Evolutionary conservation across 352 stramenopile genomes (phyloP).

Genomic region (Thraustotheca clavata): DNA sequence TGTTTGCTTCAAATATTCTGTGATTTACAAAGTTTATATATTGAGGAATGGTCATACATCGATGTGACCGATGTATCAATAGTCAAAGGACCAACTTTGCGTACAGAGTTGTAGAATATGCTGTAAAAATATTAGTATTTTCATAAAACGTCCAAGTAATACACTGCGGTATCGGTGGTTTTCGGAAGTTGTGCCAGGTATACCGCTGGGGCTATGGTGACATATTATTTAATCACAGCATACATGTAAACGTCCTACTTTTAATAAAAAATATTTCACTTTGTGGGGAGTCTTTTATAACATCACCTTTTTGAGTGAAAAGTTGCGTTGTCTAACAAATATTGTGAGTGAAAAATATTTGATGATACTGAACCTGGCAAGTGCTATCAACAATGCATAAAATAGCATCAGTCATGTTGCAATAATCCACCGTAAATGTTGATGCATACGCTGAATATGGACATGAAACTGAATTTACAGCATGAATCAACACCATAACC

Average conservation of each 20-base stretch:
- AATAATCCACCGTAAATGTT: conserved; percentile 7
- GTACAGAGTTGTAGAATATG: conserved; percentile 1
- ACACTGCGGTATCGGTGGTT: conserved; percentile 6
- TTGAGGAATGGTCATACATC: neutral
- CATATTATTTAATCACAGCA: neutral
- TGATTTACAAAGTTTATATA: neutral
- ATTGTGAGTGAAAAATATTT: neutral
- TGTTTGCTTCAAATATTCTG: conserved; percentile 15
- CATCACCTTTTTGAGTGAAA: neutral
- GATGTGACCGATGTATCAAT: neutral
- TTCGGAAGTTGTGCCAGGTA: neutral
- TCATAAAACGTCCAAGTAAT: neutral
- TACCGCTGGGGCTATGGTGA: neutral
- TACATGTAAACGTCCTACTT: neutral
- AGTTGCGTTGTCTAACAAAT: neutral
- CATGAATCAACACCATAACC: no score
- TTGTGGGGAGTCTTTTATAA: conserved; percentile 6
- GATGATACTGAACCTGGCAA: neutral
- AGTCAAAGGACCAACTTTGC: conserved; percentile 5
- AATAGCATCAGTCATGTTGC: conserved; percentile 5
- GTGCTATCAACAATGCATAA: conserved; percentile 18
- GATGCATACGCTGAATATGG: conserved; percentile 1
- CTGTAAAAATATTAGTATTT: no score
- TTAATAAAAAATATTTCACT: conserved; percentile 10
- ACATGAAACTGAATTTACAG: no score